Evolutionary conservation across 257 asterid genomes (phyloP).

Genomic region (Cordia subcordata): DNA sequence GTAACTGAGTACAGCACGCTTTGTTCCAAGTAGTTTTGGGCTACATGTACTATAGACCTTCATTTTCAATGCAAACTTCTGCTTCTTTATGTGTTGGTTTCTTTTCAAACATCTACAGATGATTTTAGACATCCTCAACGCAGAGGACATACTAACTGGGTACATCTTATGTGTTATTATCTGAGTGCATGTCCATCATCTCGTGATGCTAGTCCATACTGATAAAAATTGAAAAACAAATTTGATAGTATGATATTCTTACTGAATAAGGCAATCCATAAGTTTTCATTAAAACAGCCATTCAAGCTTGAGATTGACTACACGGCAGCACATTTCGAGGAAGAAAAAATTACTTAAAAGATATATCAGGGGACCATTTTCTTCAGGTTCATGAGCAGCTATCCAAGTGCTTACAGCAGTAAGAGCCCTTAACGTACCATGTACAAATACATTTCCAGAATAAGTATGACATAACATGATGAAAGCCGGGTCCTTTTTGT

Average conservation of each 20-base stretch:
- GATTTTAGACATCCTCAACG: too few species aligned
- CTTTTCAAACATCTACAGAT: background rate
- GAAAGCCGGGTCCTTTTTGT: background rate
- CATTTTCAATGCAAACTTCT: background rate
- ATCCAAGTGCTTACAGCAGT: background rate
- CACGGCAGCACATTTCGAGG: too few species aligned
- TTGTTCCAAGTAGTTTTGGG: slow-evolving; percentile 10
- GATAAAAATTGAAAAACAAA: too few species aligned
- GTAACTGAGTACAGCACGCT: background rate
- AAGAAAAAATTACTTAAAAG: too few species aligned
- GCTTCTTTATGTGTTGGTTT: background rate
- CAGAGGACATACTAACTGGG: too few species aligned
- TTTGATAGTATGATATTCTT: too few species aligned
- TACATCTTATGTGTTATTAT: too few species aligned
- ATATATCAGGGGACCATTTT: background rate
- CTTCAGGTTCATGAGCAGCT: background rate
- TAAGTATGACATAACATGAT: background rate
- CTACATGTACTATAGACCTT: background rate
- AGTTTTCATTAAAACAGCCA: too few species aligned
- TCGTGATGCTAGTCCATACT: too few species aligned
- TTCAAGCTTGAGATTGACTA: too few species aligned
- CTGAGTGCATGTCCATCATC: too few species aligned
- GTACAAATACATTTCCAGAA: background rate
- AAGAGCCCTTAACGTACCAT: background rate
- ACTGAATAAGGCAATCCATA: too few species aligned